A percentile compares a stretch with the other conserved stretches of the same genome.
These are phyloP conservation scores for Phytopythium chamaehyphon DNA, from an alignment of 352 stramenopile species.

Conservation along the genomic window DNA sequence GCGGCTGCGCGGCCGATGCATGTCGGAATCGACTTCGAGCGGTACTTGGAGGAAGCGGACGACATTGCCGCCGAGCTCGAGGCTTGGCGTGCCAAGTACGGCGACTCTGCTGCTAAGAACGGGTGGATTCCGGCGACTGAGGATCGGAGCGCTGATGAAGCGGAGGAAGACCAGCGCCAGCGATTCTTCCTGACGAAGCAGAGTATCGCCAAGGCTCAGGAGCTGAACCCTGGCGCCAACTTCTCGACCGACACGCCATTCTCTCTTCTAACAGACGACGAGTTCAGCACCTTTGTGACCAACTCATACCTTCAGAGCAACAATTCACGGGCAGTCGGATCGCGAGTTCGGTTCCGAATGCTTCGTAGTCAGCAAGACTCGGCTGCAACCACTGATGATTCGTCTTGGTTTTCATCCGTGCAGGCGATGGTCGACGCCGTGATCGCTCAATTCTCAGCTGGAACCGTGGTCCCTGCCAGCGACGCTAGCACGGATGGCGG, in stretches of 20 bases:
- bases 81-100: constrained; percentile 30
- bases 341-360: not conserved
- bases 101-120: constrained; percentile 16
- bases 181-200: constrained; percentile 48
- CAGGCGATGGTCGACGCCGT: constrained; percentile 15
- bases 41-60: constrained; percentile 41
- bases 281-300: constrained; percentile 39
- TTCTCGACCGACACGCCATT: constrained; percentile 48
- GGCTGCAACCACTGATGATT: not conserved
- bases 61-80: constrained; percentile 28
- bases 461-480: constrained; percentile 17
- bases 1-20: constrained; percentile 34
- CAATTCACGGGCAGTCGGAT: not conserved
- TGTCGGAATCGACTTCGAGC: constrained; percentile 35
- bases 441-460: constrained; percentile 15
- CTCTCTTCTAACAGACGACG: constrained; percentile 45
- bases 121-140: constrained; percentile 33
- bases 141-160: constrained; percentile 30
- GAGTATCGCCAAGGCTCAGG: constrained; percentile 24
- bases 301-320: constrained; percentile 24
- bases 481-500: not conserved
- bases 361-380: constrained; percentile 7
- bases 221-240: constrained; percentile 30
- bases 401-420: constrained; percentile 15
- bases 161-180: constrained; percentile 29